Conservation (phyloP, 768 basidiomycete species). For the Kwoniella dendrophila region DNA sequence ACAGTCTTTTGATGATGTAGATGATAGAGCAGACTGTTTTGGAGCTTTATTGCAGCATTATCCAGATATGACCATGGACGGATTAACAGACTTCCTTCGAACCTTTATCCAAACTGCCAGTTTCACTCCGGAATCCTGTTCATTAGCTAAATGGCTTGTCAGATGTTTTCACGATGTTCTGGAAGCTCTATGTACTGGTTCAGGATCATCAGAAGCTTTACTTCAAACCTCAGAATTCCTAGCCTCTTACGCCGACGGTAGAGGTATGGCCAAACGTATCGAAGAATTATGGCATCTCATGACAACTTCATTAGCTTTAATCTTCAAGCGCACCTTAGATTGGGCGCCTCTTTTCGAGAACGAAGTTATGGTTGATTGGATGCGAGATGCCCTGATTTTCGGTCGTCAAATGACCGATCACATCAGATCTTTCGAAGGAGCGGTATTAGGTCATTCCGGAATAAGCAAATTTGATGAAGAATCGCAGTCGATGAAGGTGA, state of each 20-base stretch:
- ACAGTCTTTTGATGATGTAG: conserved; percentile 79
- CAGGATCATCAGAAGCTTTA: conserved; percentile 68
- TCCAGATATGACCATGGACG: conserved; percentile 69
- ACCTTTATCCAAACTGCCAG: conserved; percentile 68
- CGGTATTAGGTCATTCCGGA: conserved; percentile 59
- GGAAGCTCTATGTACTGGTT: conserved; percentile 70
- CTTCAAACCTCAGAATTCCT: conserved; percentile 58
- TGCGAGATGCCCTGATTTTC: conserved; percentile 96
- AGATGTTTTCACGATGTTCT: conserved; percentile 90
- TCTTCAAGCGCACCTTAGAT: conserved; percentile 77
- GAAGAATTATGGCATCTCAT: conserved; percentile 79
- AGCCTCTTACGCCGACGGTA: conserved; percentile 33
- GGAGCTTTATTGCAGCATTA: conserved; percentile 71
- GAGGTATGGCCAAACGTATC: conserved; percentile 62
- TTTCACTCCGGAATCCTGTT: conserved; percentile 78
- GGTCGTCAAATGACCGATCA: conserved; percentile 81
- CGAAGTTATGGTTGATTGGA: conserved; percentile 90
- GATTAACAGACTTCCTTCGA: conserved; percentile 69
- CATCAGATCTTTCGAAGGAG: conserved; percentile 75
- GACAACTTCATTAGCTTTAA: conserved; percentile 74
- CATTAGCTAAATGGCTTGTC: conserved; percentile 83
- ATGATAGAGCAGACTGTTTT: conserved; percentile 84
- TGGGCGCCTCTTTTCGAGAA: conserved; percentile 83
- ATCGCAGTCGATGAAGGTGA: conserved; percentile 61
- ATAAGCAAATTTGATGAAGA: conserved; percentile 25